phyloP scores from a whole-genome alignment of 805 yeast genomes.

The Wickerhamomyces chaumierensis region DNA sequence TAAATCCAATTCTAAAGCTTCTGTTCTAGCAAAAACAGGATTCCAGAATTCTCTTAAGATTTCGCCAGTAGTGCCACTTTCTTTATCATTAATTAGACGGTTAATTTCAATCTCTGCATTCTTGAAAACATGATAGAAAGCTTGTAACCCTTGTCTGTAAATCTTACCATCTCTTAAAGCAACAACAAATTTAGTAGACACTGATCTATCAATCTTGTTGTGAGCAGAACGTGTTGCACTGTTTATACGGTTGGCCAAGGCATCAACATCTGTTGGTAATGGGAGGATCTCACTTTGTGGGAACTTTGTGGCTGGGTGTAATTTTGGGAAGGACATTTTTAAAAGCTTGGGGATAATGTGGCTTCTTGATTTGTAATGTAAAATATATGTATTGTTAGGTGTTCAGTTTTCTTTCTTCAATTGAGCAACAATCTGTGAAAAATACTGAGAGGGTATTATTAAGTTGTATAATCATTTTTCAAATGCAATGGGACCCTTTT shows the following conservation, averaged over 20 bases:
- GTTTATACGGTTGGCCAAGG: constrained; percentile 75
- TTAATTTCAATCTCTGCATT: constrained; percentile 46
- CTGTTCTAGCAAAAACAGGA: constrained; percentile 57
- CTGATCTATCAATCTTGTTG: constrained; percentile 55
- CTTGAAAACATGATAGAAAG: constrained; percentile 57
- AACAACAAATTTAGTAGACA: constrained; percentile 59
- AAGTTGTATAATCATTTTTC: too few relatives aligned
- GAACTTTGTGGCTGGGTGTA: constrained; percentile 8
- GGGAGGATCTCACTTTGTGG: constrained; percentile 53
- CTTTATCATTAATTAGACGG: constrained; percentile 29
- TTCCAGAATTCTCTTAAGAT: constrained; percentile 54
- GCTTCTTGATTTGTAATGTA: too few relatives aligned
- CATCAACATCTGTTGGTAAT: constrained; percentile 69
- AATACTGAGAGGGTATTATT: too few relatives aligned
- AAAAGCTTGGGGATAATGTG: too few relatives aligned
- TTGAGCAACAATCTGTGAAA: too few relatives aligned
- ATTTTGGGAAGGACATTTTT: neutral
- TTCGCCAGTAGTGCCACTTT: constrained; percentile 18
- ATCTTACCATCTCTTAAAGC: constrained; percentile 68
- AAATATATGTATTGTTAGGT: too few relatives aligned
- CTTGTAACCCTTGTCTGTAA: constrained; percentile 72
- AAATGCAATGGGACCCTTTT: too few relatives aligned
- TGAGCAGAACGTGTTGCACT: constrained; percentile 54
- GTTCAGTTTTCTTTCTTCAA: too few relatives aligned
- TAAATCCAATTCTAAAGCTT: constrained; percentile 47